These are phyloP conservation scores for Thielaviopsis musarum DNA, from an alignment of 2,329 filamentous ascomycete species.

Conservation along the genomic window DNA sequence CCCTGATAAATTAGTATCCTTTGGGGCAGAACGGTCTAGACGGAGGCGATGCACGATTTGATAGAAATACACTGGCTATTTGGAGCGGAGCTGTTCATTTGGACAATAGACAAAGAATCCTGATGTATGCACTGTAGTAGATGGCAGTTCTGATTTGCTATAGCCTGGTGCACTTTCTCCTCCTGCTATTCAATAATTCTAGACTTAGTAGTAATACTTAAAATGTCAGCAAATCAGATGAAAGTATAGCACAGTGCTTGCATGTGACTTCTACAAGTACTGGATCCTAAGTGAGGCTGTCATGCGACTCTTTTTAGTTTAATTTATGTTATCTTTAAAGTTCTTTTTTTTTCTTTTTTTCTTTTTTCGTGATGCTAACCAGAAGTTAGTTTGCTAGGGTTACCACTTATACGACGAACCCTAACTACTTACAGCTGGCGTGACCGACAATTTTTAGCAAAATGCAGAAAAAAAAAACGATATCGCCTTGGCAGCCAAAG, in stretches of 20 bases:
- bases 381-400: background rate
- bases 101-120: background rate
- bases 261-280: no score
- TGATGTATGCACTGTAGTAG: background rate
- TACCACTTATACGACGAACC: background rate
- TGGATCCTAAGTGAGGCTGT: no score
- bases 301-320: no score
- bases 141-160: background rate
- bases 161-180: background rate
- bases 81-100: background rate
- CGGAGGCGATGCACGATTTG: background rate
- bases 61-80: background rate
- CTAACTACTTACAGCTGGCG: background rate
- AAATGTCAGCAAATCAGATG: background rate
- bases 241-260: background rate
- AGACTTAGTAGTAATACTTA: background rate
- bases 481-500: background rate
- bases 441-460: background rate
- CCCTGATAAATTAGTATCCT: background rate
- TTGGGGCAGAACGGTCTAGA: background rate
- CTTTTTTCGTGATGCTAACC: background rate
- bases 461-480: background rate
- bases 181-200: background rate
- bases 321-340: background rate
- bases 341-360: no score